Evolutionary conservation across 768 basidiomycete species (phyloP), one percentile per base, ranked within the genome.

Genomic region (Mrakia gelida): DNA sequence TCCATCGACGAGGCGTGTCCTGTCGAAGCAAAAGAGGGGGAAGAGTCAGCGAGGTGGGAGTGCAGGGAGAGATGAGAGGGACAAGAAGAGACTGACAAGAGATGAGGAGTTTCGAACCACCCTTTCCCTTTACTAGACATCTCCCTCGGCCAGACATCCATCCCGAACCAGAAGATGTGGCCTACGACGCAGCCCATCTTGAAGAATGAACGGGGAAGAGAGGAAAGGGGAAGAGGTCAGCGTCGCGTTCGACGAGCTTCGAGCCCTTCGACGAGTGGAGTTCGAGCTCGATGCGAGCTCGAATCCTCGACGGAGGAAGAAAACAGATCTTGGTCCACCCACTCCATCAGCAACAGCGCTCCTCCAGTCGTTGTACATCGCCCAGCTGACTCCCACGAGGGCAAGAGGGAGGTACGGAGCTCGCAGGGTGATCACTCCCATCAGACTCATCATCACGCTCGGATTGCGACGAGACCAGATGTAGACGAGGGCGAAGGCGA

Each of bases 381-480:
- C 80, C 84, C 85, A 87, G 0, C 92, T 91, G 82, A 98, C 92
- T 0, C 87, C 91, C 30, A 98, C 92, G 49, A 98, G 90, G 0
- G 94, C 94, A 43, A 95, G 85, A 3, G 96, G 96, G 9, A 99
- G 90, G 84, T 99, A 98, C 0, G 96, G 94, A 0, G 96, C 96
- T 0, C 93, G 92, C 82, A 99, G 84, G 83, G 93, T 98, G 82
- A 98, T 88, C 38, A 98, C 86, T 13, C 96, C 96, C 81, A 99
- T 97, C 23, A 99, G 89, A 3, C 94, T 95, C 77, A 99, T 94
- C n/a, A 94, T 93, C 5, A 94, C 93, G 6, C 91, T 90, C 4
- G 96, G 95, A 83, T 99, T 96, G 30, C 95, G 88, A 74, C 96
- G 87, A 26, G 95, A 94, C 97, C 97, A 99, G 79, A 98, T 87